These are phyloP conservation scores for Priceomyces fermenticarens DNA, from an alignment of 805 yeast species.

Conservation along the genomic window DNA sequence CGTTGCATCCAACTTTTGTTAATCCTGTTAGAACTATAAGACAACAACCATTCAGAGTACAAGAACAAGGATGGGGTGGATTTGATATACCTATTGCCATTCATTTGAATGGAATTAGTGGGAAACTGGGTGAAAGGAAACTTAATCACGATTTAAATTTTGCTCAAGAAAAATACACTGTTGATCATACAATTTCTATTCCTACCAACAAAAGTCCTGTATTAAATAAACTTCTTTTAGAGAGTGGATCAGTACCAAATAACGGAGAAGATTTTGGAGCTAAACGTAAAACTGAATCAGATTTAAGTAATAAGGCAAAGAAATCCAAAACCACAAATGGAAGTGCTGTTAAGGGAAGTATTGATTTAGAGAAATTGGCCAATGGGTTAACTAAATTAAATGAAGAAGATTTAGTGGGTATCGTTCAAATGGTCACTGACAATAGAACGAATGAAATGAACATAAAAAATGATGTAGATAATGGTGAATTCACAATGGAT, in stretches of 20 bases:
- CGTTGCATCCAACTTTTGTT: conserved; percentile 90
- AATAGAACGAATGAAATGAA: conserved; percentile 94
- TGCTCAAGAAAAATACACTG: conserved; percentile 67
- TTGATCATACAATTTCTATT: conserved; percentile 73
- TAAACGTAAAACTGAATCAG: conserved; percentile 28
- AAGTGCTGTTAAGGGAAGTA: conserved; percentile 61
- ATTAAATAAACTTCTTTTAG: conserved; percentile 68
- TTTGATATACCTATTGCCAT: conserved; percentile 83
- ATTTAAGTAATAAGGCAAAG: conserved; percentile 39
- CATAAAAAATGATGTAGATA: conserved; percentile 91
- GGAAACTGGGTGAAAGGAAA: conserved; percentile 85
- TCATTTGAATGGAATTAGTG: conserved; percentile 57
- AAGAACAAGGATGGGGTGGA: conserved; percentile 98
- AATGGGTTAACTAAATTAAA: conserved; percentile 81
- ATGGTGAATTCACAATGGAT: conserved; percentile 97
- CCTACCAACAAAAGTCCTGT: conserved; percentile 71
- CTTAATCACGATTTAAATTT: conserved; percentile 89
- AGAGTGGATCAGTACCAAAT: conserved; percentile 76
- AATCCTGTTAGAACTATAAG: conserved; percentile 82
- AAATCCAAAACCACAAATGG: conserved; percentile 48
- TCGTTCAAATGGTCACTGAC: conserved; percentile 97
- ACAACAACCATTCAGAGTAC: conserved; percentile 80
- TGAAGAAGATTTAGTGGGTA: conserved; percentile 91
- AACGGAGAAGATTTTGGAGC: conserved; percentile 18
- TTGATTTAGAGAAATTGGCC: conserved; percentile 89